These are phyloP conservation scores for Alternaria gansuensis DNA, from an alignment of 2,329 filamentous ascomycete species.

Conservation along the genomic window DNA sequence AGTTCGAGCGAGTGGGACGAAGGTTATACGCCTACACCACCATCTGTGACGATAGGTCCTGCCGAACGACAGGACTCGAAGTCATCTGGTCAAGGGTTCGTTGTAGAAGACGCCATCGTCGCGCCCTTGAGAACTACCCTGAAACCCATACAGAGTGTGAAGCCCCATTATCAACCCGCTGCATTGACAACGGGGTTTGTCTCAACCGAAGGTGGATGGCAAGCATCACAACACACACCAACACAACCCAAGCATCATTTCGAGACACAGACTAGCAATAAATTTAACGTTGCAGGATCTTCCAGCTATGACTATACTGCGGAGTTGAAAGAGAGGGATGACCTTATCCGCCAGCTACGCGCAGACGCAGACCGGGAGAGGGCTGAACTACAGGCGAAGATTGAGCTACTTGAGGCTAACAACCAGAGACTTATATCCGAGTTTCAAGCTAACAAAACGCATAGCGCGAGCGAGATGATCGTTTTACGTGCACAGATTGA, in stretches of 20 bases:
- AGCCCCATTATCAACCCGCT: conserved; percentile 21
- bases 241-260: conserved; percentile 20
- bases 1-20: conserved; percentile 28
- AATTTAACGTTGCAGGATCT: neutral
- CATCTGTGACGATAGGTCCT: conserved; percentile 32
- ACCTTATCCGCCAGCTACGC: conserved; percentile 38
- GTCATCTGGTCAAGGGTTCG: conserved; percentile 31
- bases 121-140: conserved; percentile 32
- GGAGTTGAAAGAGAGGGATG: conserved; percentile 44
- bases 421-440: conserved; percentile 32
- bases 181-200: conserved; percentile 21
- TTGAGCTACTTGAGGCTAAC: conserved; percentile 21
- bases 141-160: conserved; percentile 25
- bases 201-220: conserved; percentile 26
- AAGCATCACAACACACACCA: conserved; percentile 22
- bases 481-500: conserved; percentile 35
- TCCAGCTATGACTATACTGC: conserved; percentile 23
- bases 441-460: conserved; percentile 26
- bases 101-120: conserved; percentile 34
- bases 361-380: conserved; percentile 34
- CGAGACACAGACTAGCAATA: neutral
- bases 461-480: conserved; percentile 30
- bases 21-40: conserved; percentile 47
- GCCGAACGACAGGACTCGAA: conserved; percentile 27
- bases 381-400: conserved; percentile 14